Percentiles rank a stretch among this genome's conserved stretches.
Conservation (phyloP, 352 stramenopile species). For the Globisporangium paddicum region DNA sequence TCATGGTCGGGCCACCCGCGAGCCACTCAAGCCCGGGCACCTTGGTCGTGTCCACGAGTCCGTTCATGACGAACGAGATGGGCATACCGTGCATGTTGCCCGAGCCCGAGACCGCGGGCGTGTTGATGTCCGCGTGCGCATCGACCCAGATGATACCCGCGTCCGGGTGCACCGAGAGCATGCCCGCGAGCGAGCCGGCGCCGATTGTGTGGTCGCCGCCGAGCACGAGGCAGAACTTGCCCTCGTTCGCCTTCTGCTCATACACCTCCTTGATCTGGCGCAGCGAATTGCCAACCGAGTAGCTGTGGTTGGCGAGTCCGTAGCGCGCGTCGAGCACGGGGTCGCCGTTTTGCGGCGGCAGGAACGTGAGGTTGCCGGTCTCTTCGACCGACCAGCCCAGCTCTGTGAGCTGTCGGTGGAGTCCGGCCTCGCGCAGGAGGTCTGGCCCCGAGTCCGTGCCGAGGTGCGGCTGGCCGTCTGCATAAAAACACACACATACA, state of each 20-base stretch:
- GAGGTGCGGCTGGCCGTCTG: constrained; percentile 78
- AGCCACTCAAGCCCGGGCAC: constrained; percentile 96
- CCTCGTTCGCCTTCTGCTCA: constrained; percentile 82
- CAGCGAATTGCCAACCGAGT: constrained; percentile 85
- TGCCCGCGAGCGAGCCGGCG: constrained; percentile 88
- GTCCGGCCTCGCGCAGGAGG: constrained; percentile 60
- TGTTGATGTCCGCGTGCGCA: constrained; percentile 98
- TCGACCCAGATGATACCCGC: constrained; percentile 97
- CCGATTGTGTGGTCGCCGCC: constrained; percentile 96
- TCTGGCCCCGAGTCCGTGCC: constrained; percentile 76
- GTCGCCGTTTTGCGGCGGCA: constrained; percentile 41
- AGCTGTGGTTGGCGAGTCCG: constrained; percentile 75
- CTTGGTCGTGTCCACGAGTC: constrained; percentile 83
- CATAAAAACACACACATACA: neutral
- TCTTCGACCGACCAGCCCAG: constrained; percentile 85
- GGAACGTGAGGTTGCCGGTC: constrained; percentile 75
- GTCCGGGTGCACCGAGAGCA: constrained; percentile 89
- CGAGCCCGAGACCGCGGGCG: constrained; percentile 82
- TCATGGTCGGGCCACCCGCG: constrained; percentile 63
- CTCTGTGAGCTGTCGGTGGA: constrained; percentile 77
- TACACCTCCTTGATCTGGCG: constrained; percentile 80
- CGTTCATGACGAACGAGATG: constrained; percentile 91
- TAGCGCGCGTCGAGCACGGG: constrained; percentile 61
- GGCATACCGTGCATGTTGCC: constrained; percentile 99
- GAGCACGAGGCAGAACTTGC: constrained; percentile 93